These are phyloP conservation scores for Coemansia furcata DNA, from an alignment of 192 early-diverging fungal genomes.

Conservation along the genomic window DNA sequence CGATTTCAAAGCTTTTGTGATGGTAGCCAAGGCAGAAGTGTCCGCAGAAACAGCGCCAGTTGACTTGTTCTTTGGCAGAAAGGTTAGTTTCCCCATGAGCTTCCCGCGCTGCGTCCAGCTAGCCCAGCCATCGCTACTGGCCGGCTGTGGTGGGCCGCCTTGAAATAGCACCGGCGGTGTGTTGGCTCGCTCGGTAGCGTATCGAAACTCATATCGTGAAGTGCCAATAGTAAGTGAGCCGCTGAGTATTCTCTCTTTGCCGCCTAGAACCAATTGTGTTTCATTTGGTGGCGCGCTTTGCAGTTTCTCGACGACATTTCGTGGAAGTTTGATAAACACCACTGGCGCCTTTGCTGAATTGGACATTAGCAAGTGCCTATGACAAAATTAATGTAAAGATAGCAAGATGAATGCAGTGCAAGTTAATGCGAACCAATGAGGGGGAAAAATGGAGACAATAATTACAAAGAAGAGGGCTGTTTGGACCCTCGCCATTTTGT, in stretches of 20 bases:
- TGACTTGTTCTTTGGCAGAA: slow-evolving; percentile 7
- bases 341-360: slow-evolving; percentile 20
- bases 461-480: background rate
- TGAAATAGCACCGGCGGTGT: slow-evolving; percentile 39
- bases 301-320: slow-evolving; percentile 37
- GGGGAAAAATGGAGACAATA: background rate
- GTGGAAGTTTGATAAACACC: slow-evolving; percentile 34
- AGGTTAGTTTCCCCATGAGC: slow-evolving; percentile 38
- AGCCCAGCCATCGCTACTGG: slow-evolving; percentile 20
- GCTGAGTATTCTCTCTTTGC: slow-evolving; percentile 38
- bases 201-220: slow-evolving; percentile 39
- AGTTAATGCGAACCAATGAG: background rate
- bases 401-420: slow-evolving; percentile 4
- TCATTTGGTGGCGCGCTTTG: slow-evolving; percentile 13
- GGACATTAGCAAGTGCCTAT: slow-evolving; percentile 6
- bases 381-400: background rate
- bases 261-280: slow-evolving; percentile 33
- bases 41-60: background rate
- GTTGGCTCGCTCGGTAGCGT: slow-evolving; percentile 30
- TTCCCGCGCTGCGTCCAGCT: slow-evolving; percentile 37
- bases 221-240: slow-evolving; percentile 24
- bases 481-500: background rate
- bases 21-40: background rate
- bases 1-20: background rate
- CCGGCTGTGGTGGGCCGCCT: slow-evolving; percentile 13